phyloP scores from a whole-genome alignment of 257 asterid genomes.

The Eucommia ulmoides region DNA sequence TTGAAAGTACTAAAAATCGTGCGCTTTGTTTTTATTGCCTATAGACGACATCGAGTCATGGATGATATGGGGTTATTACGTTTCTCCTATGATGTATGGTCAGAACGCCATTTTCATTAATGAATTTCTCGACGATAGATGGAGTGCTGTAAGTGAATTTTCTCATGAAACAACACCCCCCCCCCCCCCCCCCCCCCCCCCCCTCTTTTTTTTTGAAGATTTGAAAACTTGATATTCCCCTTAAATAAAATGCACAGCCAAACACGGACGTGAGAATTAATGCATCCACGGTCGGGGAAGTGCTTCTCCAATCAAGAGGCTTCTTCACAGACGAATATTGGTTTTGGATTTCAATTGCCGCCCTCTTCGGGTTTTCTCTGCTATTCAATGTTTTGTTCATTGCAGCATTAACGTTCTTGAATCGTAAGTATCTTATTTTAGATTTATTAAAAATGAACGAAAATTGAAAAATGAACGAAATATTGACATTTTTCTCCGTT shows the following conservation, averaged over 20 bases:
- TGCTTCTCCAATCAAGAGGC: conserved; percentile 36
- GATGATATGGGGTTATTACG: conserved; percentile 38
- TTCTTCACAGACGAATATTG: conserved; percentile 28
- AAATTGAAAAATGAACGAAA: neutral
- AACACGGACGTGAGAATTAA: conserved; percentile 28
- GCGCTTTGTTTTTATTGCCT: conserved; percentile 5
- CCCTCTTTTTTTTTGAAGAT: no score
- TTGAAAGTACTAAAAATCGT: no score
- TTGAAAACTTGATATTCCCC: no score
- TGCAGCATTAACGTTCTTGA: conserved; percentile 35
- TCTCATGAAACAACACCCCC: no score
- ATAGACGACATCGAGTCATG: conserved; percentile 31
- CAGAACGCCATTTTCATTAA: conserved; percentile 38
- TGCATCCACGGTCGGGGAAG: conserved; percentile 41
- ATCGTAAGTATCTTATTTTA: conserved; percentile 22
- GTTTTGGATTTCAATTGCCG: conserved; percentile 38
- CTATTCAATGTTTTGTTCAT: conserved; percentile 31
- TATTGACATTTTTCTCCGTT: conserved; percentile 3
- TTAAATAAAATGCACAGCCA: no score
- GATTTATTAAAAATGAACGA: no score
- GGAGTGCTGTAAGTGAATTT: conserved; percentile 30
- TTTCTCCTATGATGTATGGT: conserved; percentile 48
- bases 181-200: no score
- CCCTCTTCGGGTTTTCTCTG: conserved; percentile 35
- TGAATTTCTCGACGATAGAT: conserved; percentile 42